These are phyloP conservation scores for Globisporangium viniferum DNA, from an alignment of 352 stramenopile genomes.

Conservation along the genomic window DNA sequence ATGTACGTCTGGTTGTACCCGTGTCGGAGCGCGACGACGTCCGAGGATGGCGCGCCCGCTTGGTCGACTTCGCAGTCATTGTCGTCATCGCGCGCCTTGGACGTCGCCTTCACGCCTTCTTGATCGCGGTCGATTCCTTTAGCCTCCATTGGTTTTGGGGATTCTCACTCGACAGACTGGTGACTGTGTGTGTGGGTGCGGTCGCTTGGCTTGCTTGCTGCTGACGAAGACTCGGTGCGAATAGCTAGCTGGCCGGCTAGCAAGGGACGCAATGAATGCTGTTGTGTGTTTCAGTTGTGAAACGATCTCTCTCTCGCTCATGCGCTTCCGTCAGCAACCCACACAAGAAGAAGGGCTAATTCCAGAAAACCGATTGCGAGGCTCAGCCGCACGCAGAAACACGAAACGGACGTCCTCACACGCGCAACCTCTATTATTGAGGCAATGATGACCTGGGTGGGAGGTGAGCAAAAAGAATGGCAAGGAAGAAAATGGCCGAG, in stretches of 20 bases:
- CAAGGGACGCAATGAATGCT: constrained; percentile 4
- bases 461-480: background rate
- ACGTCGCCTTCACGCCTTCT: constrained; percentile 19
- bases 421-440: background rate
- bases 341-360: background rate
- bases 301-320: constrained; percentile 1
- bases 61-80: constrained; percentile 44
- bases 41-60: constrained; percentile 43
- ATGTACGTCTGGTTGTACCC: constrained; percentile 94
- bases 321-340: background rate
- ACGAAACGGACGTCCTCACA: constrained; percentile 2
- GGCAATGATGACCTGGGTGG: background rate
- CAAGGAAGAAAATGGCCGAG: background rate
- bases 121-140: constrained; percentile 34
- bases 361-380: background rate
- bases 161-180: background rate
- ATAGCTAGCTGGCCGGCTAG: background rate
- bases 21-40: constrained; percentile 74
- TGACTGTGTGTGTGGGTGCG: background rate
- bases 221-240: background rate
- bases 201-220: background rate
- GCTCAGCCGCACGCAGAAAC: background rate
- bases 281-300: constrained; percentile 1
- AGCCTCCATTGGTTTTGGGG: constrained; percentile 45
- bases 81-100: constrained; percentile 23